Base-by-base conservation (phyloP, 306 rosid genomes). In the Myrica gale region DNA sequence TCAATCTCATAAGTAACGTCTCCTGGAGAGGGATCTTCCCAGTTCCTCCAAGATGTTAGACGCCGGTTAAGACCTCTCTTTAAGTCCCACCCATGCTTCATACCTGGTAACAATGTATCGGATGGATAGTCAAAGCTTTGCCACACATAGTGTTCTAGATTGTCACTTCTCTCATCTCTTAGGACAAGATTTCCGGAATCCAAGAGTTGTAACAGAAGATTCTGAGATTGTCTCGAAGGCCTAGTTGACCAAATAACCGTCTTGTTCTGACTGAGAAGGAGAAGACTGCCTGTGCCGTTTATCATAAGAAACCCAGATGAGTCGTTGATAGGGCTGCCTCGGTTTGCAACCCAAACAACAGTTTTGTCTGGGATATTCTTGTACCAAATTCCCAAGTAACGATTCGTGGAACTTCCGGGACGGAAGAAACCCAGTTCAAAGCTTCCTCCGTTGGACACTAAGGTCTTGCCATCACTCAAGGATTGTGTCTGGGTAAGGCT, bases 181-280 rank as follows among this genome's bases (percentile, higher is more conserved):
- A 85, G 82, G 48, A 87, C 87, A 39, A 87, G 80, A 58, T 85
- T 87, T 16, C 89, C 89, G 9, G 77, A 61, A 74, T 85, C 87
- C 54, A 87, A 47, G 9, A 87, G 85, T 79, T 73, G 81, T 0
- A 76, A 74, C 9, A 80, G 32, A 0, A 81, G 81, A 75, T 66
- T 80, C 61, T 16, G 68, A 16, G 69, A 71, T 54, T 51, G 50
- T 47, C 60, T 78, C 5, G 12, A 3, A 7, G 76, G 58, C 9
- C 60, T 79, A 12, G 90, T 62, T 4, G 43, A 6, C 91, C 91
- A 87, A 53, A 82, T 53, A 39, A 87, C 71, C 6, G 67, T 44
- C 21, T 6, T 51, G 7, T 78, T 73, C 47, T 80, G 85, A 6
- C 51, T 69, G 32, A 79, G 79, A 72, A 85, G 81, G 26, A 77